Evolutionary conservation across 179 eudicot genomes (phyloP).

Genomic region (Corrigiola litoralis): DNA sequence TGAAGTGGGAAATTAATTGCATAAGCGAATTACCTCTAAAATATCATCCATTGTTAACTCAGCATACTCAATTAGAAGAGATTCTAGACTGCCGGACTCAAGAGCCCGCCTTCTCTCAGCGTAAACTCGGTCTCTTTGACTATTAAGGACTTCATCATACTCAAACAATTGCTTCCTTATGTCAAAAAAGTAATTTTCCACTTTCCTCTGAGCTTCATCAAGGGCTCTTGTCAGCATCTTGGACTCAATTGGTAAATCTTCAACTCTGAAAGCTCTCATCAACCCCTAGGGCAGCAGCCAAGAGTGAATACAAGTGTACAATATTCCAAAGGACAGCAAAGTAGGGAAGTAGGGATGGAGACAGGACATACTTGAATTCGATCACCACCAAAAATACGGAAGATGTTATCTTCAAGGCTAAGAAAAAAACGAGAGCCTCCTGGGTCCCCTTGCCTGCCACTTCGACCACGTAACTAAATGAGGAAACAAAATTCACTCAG

Average conservation of each 20-base stretch:
- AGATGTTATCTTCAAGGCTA: constrained; percentile 98
- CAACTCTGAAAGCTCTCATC: constrained; percentile 98
- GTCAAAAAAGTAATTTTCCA: constrained; percentile 97
- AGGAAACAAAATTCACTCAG: constrained; percentile 7
- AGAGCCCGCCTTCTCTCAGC: constrained; percentile 96
- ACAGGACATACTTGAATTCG: constrained; percentile 71
- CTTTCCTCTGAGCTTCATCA: constrained; percentile 99
- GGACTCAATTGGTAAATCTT: constrained; percentile 96
- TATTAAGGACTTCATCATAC: constrained; percentile 94
- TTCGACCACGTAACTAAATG: constrained; percentile 89
- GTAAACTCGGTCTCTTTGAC: constrained; percentile 97
- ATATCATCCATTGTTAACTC: constrained; percentile 97
- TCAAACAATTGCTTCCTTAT: constrained; percentile 91
- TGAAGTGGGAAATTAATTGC: background rate
- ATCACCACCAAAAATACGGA: constrained; percentile 97
- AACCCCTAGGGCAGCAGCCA: constrained; percentile 57
- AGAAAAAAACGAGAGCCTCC: constrained; percentile 99
- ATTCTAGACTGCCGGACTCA: constrained; percentile 77
- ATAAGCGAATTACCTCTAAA: constrained; percentile 58
- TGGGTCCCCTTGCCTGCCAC: constrained; percentile 99
- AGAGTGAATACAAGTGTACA: constrained; percentile 9
- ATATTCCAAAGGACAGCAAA: background rate
- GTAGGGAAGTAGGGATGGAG: background rate
- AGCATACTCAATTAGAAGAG: constrained; percentile 93
- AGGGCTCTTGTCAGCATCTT: constrained; percentile 95